phyloP scores from a whole-genome alignment of 805 yeast genomes.

The Teunomyces kruisii region DNA sequence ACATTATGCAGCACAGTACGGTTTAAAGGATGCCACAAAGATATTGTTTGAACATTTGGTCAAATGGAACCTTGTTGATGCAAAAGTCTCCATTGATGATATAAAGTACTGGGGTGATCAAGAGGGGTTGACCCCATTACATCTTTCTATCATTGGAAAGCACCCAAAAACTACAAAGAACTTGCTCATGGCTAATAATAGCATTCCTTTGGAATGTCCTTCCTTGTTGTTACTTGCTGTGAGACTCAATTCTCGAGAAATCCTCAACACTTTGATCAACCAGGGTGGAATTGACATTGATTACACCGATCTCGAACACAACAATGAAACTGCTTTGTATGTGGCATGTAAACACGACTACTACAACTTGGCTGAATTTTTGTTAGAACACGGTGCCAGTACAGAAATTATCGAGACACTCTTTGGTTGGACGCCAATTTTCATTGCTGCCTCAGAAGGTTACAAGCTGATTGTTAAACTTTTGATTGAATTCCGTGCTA shows the following conservation, averaged over 20 bases:
- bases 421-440: conserved; percentile 94
- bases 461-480: conserved; percentile 52
- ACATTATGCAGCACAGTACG: conserved; percentile 88
- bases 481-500: conserved; percentile 55
- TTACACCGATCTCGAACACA: conserved; percentile 55
- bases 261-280: conserved; percentile 53
- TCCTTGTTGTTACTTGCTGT: conserved; percentile 66
- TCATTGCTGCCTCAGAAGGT: conserved; percentile 89
- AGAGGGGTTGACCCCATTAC: conserved; percentile 78
- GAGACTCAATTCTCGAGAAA: conserved; percentile 57
- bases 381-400: conserved; percentile 63
- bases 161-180: conserved; percentile 75
- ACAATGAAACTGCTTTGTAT: conserved; percentile 78
- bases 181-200: conserved; percentile 48
- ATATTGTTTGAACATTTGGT: conserved; percentile 54
- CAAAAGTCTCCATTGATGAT: conserved; percentile 53
- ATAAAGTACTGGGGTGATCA: conserved; percentile 67
- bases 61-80: conserved; percentile 60
- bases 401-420: conserved; percentile 73
- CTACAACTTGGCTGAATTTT: conserved; percentile 49
- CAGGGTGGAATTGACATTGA: conserved; percentile 64
- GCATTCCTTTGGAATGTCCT: conserved; percentile 48
- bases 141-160: conserved; percentile 75
- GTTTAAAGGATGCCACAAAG: conserved; percentile 62
- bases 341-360: conserved; percentile 69